Evolutionary conservation across 2,329 filamentous ascomycete genomes (phyloP).

Genomic region (Aureobasidium uvarum): DNA sequence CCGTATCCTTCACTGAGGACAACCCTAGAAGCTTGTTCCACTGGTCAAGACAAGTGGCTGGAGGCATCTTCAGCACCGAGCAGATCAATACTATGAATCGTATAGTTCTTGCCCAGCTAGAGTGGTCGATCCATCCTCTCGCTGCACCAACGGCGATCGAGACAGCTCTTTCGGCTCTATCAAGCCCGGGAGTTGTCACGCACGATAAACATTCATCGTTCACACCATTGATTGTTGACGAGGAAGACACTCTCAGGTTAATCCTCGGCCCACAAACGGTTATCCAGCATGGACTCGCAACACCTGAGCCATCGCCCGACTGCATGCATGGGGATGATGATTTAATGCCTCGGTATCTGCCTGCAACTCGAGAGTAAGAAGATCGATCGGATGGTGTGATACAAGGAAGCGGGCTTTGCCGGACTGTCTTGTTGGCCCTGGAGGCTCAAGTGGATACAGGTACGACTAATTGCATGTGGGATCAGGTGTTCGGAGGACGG

Average conservation of each 20-base stretch:
- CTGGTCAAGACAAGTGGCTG: conserved; percentile 33
- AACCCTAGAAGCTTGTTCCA: conserved; percentile 30
- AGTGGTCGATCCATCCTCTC: conserved; percentile 34
- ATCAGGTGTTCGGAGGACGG: conserved; percentile 4
- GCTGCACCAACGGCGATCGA: conserved; percentile 28
- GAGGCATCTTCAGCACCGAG: conserved; percentile 28
- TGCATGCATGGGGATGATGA: neutral
- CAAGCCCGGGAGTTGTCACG: neutral
- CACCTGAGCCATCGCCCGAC: conserved; percentile 15
- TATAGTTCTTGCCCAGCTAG: conserved; percentile 31
- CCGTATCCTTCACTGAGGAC: conserved; percentile 35
- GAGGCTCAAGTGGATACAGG: neutral
- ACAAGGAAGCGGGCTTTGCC: conserved; percentile 16
- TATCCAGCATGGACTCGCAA: conserved; percentile 21
- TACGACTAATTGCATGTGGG: conserved; percentile 14
- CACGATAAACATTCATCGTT: neutral
- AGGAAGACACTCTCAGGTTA: conserved; percentile 22
- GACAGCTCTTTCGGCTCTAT: conserved; percentile 15
- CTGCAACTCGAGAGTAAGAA: neutral
- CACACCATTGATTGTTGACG: conserved; percentile 3
- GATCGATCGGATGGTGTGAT: neutral
- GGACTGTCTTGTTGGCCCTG: neutral
- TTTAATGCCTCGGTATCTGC: conserved; percentile 1
- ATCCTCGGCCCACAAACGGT: conserved; percentile 4
- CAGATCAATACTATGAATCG: conserved; percentile 31